Base-by-base conservation (phyloP, 169 alveolate species). In the Eimeria zaria region DNA sequence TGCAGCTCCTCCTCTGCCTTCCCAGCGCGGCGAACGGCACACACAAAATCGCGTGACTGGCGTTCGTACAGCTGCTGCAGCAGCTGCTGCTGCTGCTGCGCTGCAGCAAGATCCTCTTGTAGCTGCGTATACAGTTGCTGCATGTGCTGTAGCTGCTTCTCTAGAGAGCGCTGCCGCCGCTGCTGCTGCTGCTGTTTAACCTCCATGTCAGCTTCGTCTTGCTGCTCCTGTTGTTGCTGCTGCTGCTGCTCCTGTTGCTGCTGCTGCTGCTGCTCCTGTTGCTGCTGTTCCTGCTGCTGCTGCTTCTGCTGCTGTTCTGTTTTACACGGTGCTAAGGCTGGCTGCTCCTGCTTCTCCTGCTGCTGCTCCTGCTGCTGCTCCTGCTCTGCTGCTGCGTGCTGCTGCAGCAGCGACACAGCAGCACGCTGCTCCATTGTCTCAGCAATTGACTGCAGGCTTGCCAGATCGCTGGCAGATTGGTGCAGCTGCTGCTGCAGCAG, bases 51-150 rank as follows among this genome's bases (percentile, higher is more conserved):
- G 7, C 18, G 53, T 3, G 91, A 83, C 76, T 83, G 91, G n/a
- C 74, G 55, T 4, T 55, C 91, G 41, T 83, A 83, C 74, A 83
- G 91, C 74, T 83, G 91, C 91, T 83, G 91, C 91, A 83, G 91
- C 76, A n/a, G 74, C 55, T 83, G 91, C 91, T 83, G 91, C 91
- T 83, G 91, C 91, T 83, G 91, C 91, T 83, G 91, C 41, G 74
- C 74, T 30, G 91, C 91, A 33, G 91, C 74, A 30, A 83, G 55
- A 7, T 48, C 91, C n/a, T 83, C 91, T 55, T 83, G 91, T 14
- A 83, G 74, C 71, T 83, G 74, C 76, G 24, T 12, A 76, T 83
- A 30, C 36, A 83, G 91, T 48, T 51, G 76, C 74, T 83, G 71
- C 74, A 55, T 9, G 58, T 83, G 76, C 91, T 83, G 91, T 27